Evolutionary conservation across 208 protist species (phyloP).

Genomic region (Acanthamoeba sp.): DNA sequence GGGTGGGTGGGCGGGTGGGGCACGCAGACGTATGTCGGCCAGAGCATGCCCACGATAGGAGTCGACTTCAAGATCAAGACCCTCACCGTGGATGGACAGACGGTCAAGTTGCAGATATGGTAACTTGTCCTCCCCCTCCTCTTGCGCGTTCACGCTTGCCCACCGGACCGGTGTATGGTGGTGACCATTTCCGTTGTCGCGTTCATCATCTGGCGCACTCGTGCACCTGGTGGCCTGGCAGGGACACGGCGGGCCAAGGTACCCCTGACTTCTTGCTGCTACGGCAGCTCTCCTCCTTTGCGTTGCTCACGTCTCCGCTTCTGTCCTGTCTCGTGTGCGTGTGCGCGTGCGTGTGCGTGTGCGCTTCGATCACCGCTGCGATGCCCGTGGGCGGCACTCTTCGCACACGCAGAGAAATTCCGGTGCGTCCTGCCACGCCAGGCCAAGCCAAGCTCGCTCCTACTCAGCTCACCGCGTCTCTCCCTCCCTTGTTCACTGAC

Average conservation of each 20-base stretch:
- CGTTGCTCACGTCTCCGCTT: not conserved
- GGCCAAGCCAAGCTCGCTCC: not conserved
- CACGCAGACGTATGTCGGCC: not conserved
- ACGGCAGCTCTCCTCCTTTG: no score
- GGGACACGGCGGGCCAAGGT: constrained; percentile 18
- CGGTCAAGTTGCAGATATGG: constrained; percentile 93
- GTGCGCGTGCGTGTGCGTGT: no score
- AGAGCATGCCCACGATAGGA: constrained; percentile 67
- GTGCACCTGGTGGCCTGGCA: not conserved
- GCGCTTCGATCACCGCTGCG: no score
- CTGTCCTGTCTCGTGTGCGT: no score
- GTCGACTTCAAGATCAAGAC: constrained; percentile 95
- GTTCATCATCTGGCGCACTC: not conserved
- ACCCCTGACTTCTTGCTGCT: no score
- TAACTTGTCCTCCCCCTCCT: not conserved
- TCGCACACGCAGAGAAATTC: not conserved
- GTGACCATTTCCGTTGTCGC: not conserved
- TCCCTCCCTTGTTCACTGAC: no score
- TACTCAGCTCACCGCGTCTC: no score
- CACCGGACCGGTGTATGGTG: no score
- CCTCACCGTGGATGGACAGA: constrained; percentile 92
- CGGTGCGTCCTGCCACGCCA: not conserved
- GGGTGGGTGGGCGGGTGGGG: no score
- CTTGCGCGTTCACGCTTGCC: no score
- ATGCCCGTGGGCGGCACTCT: no score